Percentiles rank a stretch among this genome's conserved stretches.
phyloP scores from a whole-genome alignment of 805 yeast species.

The Barnettozyma sucrosica region DNA sequence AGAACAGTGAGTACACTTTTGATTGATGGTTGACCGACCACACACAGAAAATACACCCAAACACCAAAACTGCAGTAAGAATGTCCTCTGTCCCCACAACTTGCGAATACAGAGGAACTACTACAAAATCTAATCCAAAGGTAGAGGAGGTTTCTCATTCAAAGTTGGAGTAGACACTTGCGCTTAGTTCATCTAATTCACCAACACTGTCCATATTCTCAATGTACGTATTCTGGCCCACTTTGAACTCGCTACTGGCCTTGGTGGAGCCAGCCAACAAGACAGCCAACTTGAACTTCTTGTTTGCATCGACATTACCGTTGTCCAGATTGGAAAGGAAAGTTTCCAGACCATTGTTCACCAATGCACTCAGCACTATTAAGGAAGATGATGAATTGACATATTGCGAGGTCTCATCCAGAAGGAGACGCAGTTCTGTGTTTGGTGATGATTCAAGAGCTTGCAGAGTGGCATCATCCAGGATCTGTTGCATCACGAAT shows the following conservation, averaged over 20 bases:
- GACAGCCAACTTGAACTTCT: conserved; percentile 54
- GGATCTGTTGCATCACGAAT: conserved; percentile 48
- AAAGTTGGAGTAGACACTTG: conserved; percentile 83
- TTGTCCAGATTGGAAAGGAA: conserved; percentile 21
- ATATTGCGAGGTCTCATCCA: conserved; percentile 40
- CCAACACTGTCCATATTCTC: conserved; percentile 43
- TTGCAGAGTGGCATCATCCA: conserved; percentile 36
- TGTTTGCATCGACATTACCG: conserved; percentile 13
- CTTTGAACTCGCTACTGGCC: conserved; percentile 51
- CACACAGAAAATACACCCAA: not conserved
- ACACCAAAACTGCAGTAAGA: not conserved
- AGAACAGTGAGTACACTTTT: too few relatives aligned
- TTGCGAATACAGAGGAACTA: not conserved
- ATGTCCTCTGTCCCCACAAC: not conserved
- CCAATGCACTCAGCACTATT: conserved; percentile 31
- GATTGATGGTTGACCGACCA: too few relatives aligned
- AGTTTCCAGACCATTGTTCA: conserved; percentile 31
- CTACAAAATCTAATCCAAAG: not conserved
- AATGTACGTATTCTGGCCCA: conserved; percentile 36
- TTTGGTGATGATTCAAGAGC: conserved; percentile 21
- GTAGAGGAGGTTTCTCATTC: conserved; percentile 8
- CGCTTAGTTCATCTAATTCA: conserved; percentile 81
- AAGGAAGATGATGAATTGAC: conserved; percentile 33
- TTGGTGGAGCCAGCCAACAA: conserved; percentile 63
- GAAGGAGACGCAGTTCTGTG: conserved; percentile 28